Evolutionary conservation across 495 filamentous ascomycete species (phyloP).

Genomic region (Talaromyces liani): DNA sequence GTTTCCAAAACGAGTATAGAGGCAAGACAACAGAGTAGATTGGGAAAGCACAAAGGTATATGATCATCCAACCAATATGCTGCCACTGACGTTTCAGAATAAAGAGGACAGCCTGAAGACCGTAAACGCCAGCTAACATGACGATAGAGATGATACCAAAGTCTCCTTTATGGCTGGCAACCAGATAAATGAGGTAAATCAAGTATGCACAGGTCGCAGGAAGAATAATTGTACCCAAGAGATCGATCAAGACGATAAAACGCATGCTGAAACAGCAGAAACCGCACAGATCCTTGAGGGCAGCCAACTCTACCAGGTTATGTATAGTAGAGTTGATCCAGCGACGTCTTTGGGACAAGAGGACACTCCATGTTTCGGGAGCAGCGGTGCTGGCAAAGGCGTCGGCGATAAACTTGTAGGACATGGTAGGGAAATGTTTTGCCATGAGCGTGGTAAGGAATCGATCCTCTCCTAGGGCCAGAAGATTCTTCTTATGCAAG

Average conservation of each 20-base stretch:
- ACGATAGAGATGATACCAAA: conserved; percentile 82
- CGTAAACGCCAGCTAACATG: conserved; percentile 86
- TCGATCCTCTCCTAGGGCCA: conserved; percentile 94
- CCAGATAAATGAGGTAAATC: conserved; percentile 77
- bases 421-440: conserved; percentile 92
- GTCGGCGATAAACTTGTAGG: conserved; percentile 90
- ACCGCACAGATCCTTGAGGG: conserved; percentile 85
- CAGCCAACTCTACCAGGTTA: conserved; percentile 84
- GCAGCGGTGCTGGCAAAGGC: conserved; percentile 90
- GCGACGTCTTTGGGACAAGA: conserved; percentile 88
- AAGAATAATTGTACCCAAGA: conserved; percentile 87
- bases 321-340: conserved; percentile 99
- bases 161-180: conserved; percentile 62
- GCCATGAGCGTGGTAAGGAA: conserved; percentile 97
- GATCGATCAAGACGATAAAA: conserved; percentile 92
- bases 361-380: conserved; percentile 84
- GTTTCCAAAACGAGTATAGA: conserved; percentile 98
- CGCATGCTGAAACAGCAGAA: conserved; percentile 99
- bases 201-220: conserved; percentile 88
- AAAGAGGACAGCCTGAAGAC: conserved; percentile 92
- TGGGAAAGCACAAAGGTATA: conserved; percentile 89
- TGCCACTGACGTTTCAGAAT: conserved; percentile 96
- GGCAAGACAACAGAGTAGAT: conserved; percentile 90
- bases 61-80: conserved; percentile 98
- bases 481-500: conserved; percentile 95